phyloP scores from a whole-genome alignment of 495 filamentous ascomycete genomes.

The Penicillium silybi region DNA sequence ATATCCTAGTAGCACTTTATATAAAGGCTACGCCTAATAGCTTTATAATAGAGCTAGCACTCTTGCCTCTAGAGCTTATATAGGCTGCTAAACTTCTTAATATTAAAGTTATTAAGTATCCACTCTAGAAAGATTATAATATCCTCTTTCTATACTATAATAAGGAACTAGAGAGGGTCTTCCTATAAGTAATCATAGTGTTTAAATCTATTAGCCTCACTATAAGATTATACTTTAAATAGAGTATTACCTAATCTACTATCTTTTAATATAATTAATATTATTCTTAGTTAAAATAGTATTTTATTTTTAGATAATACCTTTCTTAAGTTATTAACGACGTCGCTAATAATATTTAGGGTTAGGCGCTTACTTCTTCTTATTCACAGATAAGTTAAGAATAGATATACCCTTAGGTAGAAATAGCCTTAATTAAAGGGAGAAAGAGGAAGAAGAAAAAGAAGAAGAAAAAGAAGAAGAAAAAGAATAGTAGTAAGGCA shows the following conservation, averaged over 20 bases:
- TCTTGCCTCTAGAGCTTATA: conserved; percentile 6
- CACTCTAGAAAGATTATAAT: conserved; percentile 6
- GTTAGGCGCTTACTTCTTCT: background rate
- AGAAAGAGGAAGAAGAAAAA: no score
- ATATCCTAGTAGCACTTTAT: background rate
- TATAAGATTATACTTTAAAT: background rate
- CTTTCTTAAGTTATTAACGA: conserved; percentile 8
- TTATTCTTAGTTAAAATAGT: conserved; percentile 11
- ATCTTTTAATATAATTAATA: conserved; percentile 2
- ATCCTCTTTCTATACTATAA: background rate
- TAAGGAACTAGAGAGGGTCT: conserved; percentile 6
- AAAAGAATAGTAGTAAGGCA: background rate
- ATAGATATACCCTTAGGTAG: background rate
- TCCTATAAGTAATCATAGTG: conserved; percentile 2
- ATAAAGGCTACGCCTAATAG: conserved; percentile 7
- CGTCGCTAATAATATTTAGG: conserved; percentile 9
- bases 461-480: no score
- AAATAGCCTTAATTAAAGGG: background rate
- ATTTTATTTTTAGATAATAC: conserved; percentile 8
- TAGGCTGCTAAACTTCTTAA: conserved; percentile 8
- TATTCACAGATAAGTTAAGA: background rate
- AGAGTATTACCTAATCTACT: conserved; percentile 2
- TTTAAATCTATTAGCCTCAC: background rate
- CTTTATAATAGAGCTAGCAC: conserved; percentile 12
- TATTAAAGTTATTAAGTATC: conserved; percentile 7